Evolutionary conservation across 371 early-diverging fungal genomes (phyloP).

Genomic region (Rhizopus stolonifer): DNA sequence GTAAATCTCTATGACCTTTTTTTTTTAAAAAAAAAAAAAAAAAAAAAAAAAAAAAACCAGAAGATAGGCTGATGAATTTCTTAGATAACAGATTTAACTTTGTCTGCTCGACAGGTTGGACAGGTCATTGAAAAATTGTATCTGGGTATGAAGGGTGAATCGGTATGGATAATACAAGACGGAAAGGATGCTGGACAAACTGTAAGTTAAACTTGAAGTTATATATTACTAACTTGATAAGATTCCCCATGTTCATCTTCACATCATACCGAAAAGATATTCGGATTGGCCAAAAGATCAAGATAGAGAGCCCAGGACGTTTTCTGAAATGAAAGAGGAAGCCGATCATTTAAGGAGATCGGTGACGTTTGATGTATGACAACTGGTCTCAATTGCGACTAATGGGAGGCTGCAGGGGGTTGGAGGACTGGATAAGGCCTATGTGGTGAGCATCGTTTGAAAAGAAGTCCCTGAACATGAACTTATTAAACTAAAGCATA

Average conservation of each 20-base stretch:
- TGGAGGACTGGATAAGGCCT: too few relatives aligned
- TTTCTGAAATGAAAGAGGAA: conserved; percentile 9
- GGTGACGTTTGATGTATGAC: not conserved
- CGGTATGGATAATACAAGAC: conserved; percentile 5
- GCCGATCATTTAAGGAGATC: conserved; percentile 2
- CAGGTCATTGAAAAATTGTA: not conserved
- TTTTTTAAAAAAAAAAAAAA: too few relatives aligned
- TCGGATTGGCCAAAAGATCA: conserved; percentile 2
- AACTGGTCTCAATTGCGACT: too few relatives aligned
- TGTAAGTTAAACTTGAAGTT: not conserved
- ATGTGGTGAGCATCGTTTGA: too few relatives aligned
- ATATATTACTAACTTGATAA: not conserved
- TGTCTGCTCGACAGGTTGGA: not conserved
- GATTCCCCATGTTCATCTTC: conserved; percentile 11
- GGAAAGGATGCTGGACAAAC: conserved; percentile 15
- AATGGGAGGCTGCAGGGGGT: not conserved
- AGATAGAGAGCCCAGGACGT: conserved; percentile 6
- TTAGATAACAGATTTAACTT: not conserved
- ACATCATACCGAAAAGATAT: conserved; percentile 13
- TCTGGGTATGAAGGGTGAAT: not conserved
- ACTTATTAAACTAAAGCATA: too few relatives aligned
- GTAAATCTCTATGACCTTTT: not conserved
- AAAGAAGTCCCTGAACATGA: too few relatives aligned
- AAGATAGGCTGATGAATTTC: not conserved
- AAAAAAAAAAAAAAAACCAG: too few relatives aligned